Evolutionary conservation across 176 grass and related monocot species (phyloP), one percentile per base, ranked within the genome.

Genomic region (Areca catechu): DNA sequence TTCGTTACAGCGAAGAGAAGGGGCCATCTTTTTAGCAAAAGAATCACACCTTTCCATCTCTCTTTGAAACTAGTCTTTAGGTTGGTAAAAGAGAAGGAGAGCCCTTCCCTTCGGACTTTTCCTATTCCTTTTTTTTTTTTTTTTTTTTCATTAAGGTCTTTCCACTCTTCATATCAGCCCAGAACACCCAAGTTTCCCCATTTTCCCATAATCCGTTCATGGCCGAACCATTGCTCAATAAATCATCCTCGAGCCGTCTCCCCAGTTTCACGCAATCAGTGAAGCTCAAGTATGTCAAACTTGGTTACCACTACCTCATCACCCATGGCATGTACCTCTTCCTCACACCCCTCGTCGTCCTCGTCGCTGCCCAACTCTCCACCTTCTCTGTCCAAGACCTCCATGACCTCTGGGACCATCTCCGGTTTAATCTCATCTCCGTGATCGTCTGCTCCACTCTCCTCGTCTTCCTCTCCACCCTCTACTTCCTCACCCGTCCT

Each of bases 271-370:
- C 71, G 73, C 85, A 95, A 77, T 89, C 89, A 1, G 89, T 89
- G 61, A 75, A 76, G 22, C 91, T 96, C 63, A 96, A 96, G 67
- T 96, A 96, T 60, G 91, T 96, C 58, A 90, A 87, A 65, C 91
- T 96, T 20, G 91, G 91, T 50, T 96, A 96, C 83, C 91, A 79
- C 60, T 79, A 96, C 91, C 80, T 96, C 20, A 96, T 96, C 71
- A 86, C 83, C 71, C 91, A 90, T 76, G 82, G 82, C 34, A 85
- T 89, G 78, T 95, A 89, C 78, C 85, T 95, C 5, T 71, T 95
- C 17, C 77, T 95, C 0, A 79, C 74, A 16, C 89, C 89, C 1
- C 71, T 89, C 20, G 76, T 85, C 50, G 54, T 49, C 5, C 71
- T 85, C 5, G 69, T 75, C 0, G 63, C 69, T 5, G 81, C 84